These are phyloP conservation scores for Dendrobium catenatum DNA, from an alignment of 106 monocot genomes.

Conservation along the genomic window DNA sequence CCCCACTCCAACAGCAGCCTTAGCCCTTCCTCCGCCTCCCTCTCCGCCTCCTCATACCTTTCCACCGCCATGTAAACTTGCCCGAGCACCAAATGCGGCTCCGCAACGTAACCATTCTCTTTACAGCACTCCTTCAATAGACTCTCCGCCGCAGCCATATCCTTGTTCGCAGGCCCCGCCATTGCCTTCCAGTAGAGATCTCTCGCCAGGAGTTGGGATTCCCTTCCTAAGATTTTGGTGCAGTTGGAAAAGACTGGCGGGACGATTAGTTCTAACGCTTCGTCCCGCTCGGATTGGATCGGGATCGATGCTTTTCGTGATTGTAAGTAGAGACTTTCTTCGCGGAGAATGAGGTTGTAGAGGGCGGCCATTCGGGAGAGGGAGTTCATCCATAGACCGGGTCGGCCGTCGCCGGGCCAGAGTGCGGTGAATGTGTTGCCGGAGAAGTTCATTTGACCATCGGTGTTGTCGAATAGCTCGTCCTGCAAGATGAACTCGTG, in stretches of 20 bases:
- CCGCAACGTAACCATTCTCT: conserved; percentile 60
- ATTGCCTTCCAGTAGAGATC: conserved; percentile 75
- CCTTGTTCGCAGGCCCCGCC: neutral
- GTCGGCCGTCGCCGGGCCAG: conserved; percentile 71
- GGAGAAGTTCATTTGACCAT: conserved; percentile 44
- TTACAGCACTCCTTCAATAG: conserved; percentile 32
- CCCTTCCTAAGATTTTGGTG: conserved; percentile 34
- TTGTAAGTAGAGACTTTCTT: conserved; percentile 43
- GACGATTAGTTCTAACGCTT: conserved; percentile 38
- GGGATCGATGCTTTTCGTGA: conserved; percentile 19
- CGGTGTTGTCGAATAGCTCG: conserved; percentile 48
- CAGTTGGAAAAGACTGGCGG: conserved; percentile 66
- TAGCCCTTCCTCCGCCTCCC: conserved; percentile 48
- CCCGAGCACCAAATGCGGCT: conserved; percentile 51
- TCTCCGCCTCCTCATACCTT: conserved; percentile 48
- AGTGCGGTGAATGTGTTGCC: conserved; percentile 46
- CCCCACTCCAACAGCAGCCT: conserved; percentile 51
- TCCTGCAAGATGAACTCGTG: conserved; percentile 36
- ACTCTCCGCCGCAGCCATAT: conserved; percentile 22
- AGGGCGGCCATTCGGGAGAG: conserved; percentile 55
- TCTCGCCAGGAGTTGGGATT: conserved; percentile 39
- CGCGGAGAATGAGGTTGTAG: conserved; percentile 44
- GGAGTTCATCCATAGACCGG: conserved; percentile 72
- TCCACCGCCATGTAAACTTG: conserved; percentile 37
- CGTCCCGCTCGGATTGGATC: conserved; percentile 20